Conservation (phyloP, 805 yeast genomes). For the Lipomyces mesembrius region DNA sequence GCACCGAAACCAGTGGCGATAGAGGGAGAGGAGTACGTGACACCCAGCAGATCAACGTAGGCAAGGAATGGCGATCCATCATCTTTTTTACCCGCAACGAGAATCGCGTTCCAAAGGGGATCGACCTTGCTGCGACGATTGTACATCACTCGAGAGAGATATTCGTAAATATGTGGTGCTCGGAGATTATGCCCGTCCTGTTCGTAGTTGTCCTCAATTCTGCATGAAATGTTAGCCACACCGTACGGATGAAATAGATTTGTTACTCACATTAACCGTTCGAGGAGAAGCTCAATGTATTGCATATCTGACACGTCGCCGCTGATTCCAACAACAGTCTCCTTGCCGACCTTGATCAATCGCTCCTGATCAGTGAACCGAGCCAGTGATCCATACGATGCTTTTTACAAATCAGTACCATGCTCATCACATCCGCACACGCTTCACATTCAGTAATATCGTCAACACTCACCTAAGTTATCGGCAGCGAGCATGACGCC, state of each 20-base stretch:
- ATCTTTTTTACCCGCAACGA: slow-evolving; percentile 87
- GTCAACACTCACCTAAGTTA: slow-evolving; percentile 60
- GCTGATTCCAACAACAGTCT: slow-evolving; percentile 87
- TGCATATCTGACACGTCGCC: slow-evolving; percentile 97
- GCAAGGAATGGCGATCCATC: slow-evolving; percentile 73
- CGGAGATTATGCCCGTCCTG: slow-evolving; percentile 66
- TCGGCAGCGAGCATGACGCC: slow-evolving; percentile 97
- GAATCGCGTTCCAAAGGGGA: slow-evolving; percentile 92
- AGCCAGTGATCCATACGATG: slow-evolving; percentile 90
- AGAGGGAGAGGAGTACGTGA: slow-evolving; percentile 82
- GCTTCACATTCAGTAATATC: neutral
- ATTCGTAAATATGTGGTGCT: slow-evolving; percentile 89
- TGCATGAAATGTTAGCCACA: slow-evolving; percentile 18
- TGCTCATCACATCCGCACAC: neutral
- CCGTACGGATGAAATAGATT: neutral
- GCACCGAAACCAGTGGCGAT: slow-evolving; percentile 97
- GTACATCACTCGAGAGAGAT: slow-evolving; percentile 81
- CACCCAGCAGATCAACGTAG: slow-evolving; percentile 91
- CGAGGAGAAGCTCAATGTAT: slow-evolving; percentile 71
- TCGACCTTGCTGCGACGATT: slow-evolving; percentile 89
- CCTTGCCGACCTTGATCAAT: slow-evolving; percentile 77
- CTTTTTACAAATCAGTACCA: slow-evolving; percentile 35
- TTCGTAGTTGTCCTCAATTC: slow-evolving; percentile 77
- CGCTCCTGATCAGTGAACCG: slow-evolving; percentile 86
- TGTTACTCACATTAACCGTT: slow-evolving; percentile 61